Evolutionary conservation across 352 stramenopile species (phyloP), one percentile per base, ranked within the genome.

Genomic region (Phytophthora kernoviae): DNA sequence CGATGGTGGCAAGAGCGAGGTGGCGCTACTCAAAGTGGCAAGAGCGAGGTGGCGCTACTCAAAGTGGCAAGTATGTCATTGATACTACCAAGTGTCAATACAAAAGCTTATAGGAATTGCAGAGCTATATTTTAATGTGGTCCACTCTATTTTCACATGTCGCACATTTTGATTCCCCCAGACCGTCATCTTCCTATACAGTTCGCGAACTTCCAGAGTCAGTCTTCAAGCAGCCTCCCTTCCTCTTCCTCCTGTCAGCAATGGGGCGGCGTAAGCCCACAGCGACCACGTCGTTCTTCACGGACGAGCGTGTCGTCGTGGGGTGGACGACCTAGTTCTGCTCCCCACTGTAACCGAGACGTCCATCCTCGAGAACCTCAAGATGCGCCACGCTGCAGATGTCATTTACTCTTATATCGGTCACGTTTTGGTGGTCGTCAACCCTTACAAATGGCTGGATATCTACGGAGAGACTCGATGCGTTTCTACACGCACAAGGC

Each of bases 361-460:
- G 39, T 78, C 82, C 36, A 94, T 96, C 63, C 74, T 96, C 15
- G 86, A 94, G 66, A 96, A 96, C 73, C 77, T 96, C 62, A 94
- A 96, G 64, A 83, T 91, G 68, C 82, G 87, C 32, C 86, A 94
- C 73, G 86, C 84, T 6, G 81, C 81, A 5, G 86, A 94, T 68
- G 75, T 93, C 49, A 96, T 96, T 65, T 96, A 96, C 68, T 71
- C 84, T 43, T 96, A 93, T 71, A 96, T 96, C 40, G 87, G 87
- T 17, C 87, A 94, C 57, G 87, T 96, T 41, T 70, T 96, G 22
- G 86, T 94, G 61, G 86, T 92, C 57, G 81, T 94, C 52, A 94
- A 94, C 56, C 87, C 87, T 34, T 96, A 96, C 80, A 96, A 96
- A 58, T 94, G 87, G 86, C 80, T 96, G 30, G 81, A 94, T 56